Conservation (phyloP, 139 green algal genomes). For the Chlamydomonas sp. region DNA sequence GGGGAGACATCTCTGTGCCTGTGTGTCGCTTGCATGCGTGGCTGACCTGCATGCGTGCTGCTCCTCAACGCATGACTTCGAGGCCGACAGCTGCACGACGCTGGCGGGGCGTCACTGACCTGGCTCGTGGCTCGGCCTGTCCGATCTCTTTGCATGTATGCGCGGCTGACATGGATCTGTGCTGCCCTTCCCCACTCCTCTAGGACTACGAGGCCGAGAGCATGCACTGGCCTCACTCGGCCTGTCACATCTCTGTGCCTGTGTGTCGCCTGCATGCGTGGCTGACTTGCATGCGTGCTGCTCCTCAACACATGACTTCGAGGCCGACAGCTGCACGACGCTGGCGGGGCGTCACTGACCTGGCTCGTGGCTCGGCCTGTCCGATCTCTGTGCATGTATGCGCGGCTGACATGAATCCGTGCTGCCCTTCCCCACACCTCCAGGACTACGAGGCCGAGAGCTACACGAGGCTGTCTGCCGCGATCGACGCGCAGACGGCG, state of each 20-base stretch:
- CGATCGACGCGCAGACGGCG: conserved; percentile 72
- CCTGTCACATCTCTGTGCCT: no score
- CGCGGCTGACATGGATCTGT: not conserved
- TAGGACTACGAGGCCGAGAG: conserved; percentile 75
- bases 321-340: no score
- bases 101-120: not conserved
- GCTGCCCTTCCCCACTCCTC: conserved; percentile 10
- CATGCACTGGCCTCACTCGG: no score
- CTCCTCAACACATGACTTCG: no score
- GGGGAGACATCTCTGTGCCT: no score
- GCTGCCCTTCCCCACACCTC: conserved; percentile 10
- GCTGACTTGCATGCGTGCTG: no score
- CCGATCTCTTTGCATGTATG: not conserved
- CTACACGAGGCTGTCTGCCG: conserved; percentile 41
- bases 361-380: not conserved
- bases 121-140: not conserved
- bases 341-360: not conserved
- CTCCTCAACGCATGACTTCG: no score
- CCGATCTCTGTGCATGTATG: not conserved
- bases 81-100: no score
- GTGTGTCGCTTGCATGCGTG: no score
- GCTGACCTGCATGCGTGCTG: no score
- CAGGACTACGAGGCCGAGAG: conserved; percentile 75
- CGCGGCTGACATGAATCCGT: not conserved
- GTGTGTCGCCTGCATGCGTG: no score